A percentile compares a stretch with the other conserved stretches of the same genome.
phyloP scores from a whole-genome alignment of 768 basidiomycete species.

The Cystoderma amianthinum region DNA sequence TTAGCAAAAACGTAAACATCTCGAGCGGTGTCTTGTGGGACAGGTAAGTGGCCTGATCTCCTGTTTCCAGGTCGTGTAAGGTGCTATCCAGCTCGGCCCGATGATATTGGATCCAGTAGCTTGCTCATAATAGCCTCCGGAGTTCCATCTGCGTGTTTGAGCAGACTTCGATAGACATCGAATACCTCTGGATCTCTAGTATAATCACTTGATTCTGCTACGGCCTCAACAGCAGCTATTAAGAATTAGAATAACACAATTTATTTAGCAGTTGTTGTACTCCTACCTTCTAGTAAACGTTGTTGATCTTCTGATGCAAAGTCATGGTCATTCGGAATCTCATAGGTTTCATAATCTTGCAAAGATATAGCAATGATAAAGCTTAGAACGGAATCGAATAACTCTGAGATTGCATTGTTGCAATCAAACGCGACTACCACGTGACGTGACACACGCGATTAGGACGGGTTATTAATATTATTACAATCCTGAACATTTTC shows the following conservation, averaged over 20 bases:
- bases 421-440: background rate
- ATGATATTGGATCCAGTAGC: conserved; percentile 79
- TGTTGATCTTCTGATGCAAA: conserved; percentile 47
- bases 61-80: conserved; percentile 59
- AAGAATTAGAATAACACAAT: conserved; percentile 3
- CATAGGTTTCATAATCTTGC: conserved; percentile 52
- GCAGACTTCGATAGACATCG: conserved; percentile 73
- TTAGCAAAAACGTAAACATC: conserved; percentile 89
- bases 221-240: conserved; percentile 72
- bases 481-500: too few relatives aligned
- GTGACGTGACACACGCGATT: background rate
- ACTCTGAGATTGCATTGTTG: conserved; percentile 4
- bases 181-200: conserved; percentile 66
- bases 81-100: conserved; percentile 72
- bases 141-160: conserved; percentile 67
- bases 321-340: conserved; percentile 66
- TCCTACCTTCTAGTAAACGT: conserved; percentile 53
- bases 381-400: conserved; percentile 52
- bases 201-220: conserved; percentile 69
- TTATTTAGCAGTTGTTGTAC: background rate
- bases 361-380: conserved; percentile 62
- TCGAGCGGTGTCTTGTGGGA: conserved; percentile 75
- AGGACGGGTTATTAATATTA: too few relatives aligned
- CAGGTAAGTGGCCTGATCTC: conserved; percentile 53
- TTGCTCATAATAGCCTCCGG: conserved; percentile 70